Evolutionary conservation across 768 basidiomycete species (phyloP).

Genomic region (Leccinum variicolor): DNA sequence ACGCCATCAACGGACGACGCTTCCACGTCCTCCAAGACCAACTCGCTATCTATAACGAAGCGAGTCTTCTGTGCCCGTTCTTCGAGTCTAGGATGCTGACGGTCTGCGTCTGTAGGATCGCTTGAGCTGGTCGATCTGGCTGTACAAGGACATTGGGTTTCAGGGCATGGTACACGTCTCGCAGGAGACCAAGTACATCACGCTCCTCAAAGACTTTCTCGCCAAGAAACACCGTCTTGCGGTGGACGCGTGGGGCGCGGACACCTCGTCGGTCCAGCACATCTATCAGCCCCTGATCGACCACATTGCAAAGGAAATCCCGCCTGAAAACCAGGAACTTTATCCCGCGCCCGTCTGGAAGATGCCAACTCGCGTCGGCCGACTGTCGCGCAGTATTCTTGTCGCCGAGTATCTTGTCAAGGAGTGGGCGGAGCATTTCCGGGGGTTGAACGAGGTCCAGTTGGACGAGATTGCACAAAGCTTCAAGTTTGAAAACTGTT

Average conservation of each 20-base stretch:
- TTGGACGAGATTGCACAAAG: slow-evolving; percentile 73
- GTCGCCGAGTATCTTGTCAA: slow-evolving; percentile 67
- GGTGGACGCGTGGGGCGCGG: slow-evolving; percentile 76
- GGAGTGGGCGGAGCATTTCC: slow-evolving; percentile 73
- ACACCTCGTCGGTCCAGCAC: slow-evolving; percentile 50
- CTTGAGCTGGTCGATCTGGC: slow-evolving; percentile 81
- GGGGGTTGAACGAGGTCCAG: slow-evolving; percentile 54
- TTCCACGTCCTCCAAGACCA: slow-evolving; percentile 73
- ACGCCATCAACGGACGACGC: slow-evolving; percentile 61
- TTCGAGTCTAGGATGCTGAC: background rate
- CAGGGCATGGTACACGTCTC: slow-evolving; percentile 80
- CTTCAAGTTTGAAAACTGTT: slow-evolving; percentile 69
- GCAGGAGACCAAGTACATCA: slow-evolving; percentile 69
- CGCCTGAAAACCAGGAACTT: slow-evolving; percentile 46
- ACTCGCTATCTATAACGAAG: slow-evolving; percentile 61
- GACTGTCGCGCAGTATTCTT: slow-evolving; percentile 64
- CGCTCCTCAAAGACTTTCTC: slow-evolving; percentile 63
- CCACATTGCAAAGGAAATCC: slow-evolving; percentile 57
- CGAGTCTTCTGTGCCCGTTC: background rate
- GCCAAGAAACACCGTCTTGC: slow-evolving; percentile 77
- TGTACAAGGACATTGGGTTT: slow-evolving; percentile 86
- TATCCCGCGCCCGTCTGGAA: slow-evolving; percentile 69
- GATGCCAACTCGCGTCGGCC: slow-evolving; percentile 48
- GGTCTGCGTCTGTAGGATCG: slow-evolving; percentile 41
- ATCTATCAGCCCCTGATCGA: slow-evolving; percentile 66